Percentiles rank a stretch among this genome's conserved stretches.
These are phyloP conservation scores for Yarrowia hollandica DNA, from an alignment of 805 yeast genomes.

Conservation along the genomic window DNA sequence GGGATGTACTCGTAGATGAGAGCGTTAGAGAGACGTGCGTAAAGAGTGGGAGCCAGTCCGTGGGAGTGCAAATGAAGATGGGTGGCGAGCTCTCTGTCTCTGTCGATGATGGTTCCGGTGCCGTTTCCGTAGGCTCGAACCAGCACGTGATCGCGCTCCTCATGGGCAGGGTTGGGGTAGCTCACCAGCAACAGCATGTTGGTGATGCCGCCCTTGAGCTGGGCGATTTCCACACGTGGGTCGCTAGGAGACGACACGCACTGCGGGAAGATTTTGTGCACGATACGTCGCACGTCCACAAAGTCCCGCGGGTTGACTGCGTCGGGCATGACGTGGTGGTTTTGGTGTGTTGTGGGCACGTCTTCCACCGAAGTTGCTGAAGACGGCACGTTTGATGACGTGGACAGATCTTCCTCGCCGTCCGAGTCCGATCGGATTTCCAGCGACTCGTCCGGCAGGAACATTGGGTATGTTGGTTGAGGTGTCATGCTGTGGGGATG, in stretches of 20 bases:
- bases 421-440: constrained; percentile 13
- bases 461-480: constrained; percentile 19
- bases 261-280: constrained; percentile 26
- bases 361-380: constrained; percentile 16
- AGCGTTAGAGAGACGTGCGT: constrained; percentile 70
- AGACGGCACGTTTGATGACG: background rate
- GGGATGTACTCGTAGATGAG: constrained; percentile 67
- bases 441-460: constrained; percentile 18
- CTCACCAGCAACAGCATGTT: constrained; percentile 38
- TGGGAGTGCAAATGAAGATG: constrained; percentile 62
- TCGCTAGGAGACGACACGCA: background rate
- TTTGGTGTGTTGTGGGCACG: background rate
- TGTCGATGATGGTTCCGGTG: constrained; percentile 67
- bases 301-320: constrained; percentile 18
- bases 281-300: constrained; percentile 25
- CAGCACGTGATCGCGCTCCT: constrained; percentile 40
- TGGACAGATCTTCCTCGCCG: constrained; percentile 13
- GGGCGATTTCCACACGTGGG: constrained; percentile 32
- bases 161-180: constrained; percentile 33
- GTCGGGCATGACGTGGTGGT: constrained; percentile 6
- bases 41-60: constrained; percentile 65
- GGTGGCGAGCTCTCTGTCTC: constrained; percentile 71
- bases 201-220: constrained; percentile 45
- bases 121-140: constrained; percentile 76
- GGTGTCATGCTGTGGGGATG: background rate